Evolutionary conservation across 2,329 filamentous ascomycete genomes (phyloP).

Genomic region (Trichoderma cornu-damae): DNA sequence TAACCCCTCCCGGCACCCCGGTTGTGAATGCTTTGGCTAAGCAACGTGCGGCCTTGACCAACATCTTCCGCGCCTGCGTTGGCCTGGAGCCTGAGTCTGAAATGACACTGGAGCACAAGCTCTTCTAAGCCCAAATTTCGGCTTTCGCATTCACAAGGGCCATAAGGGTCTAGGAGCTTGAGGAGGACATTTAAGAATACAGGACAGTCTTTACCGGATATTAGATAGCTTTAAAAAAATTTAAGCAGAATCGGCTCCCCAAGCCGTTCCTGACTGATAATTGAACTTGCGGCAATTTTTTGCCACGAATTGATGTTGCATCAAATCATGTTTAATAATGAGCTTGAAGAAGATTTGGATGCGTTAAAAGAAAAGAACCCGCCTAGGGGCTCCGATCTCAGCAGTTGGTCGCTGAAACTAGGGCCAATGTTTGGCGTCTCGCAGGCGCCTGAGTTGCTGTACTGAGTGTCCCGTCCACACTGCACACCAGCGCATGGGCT

Average conservation of each 20-base stretch:
- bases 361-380: neutral
- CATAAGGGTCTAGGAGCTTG: neutral
- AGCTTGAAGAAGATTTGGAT: neutral
- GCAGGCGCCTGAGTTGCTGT: too few relatives aligned
- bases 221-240: constrained; percentile 16
- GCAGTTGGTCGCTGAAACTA: too few relatives aligned
- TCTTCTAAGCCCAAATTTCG: constrained; percentile 56
- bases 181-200: constrained; percentile 5
- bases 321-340: neutral
- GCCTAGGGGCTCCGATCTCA: too few relatives aligned
- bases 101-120: constrained; percentile 99
- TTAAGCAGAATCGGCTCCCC: constrained; percentile 21
- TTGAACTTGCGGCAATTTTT: constrained; percentile 7
- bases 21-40: constrained; percentile 95
- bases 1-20: constrained; percentile 90
- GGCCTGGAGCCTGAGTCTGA: constrained; percentile 96
- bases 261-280: constrained; percentile 2
- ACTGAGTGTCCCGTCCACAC: neutral
- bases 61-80: constrained; percentile 97
- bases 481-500: neutral
- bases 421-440: too few relatives aligned
- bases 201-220: constrained; percentile 21
- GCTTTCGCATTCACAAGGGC: neutral
- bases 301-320: neutral
- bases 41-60: constrained; percentile 89